A percentile compares a stretch with the other conserved stretches of the same genome.
Conservation (phyloP, 768 basidiomycete genomes). For the Pisolithus marmoratus region DNA sequence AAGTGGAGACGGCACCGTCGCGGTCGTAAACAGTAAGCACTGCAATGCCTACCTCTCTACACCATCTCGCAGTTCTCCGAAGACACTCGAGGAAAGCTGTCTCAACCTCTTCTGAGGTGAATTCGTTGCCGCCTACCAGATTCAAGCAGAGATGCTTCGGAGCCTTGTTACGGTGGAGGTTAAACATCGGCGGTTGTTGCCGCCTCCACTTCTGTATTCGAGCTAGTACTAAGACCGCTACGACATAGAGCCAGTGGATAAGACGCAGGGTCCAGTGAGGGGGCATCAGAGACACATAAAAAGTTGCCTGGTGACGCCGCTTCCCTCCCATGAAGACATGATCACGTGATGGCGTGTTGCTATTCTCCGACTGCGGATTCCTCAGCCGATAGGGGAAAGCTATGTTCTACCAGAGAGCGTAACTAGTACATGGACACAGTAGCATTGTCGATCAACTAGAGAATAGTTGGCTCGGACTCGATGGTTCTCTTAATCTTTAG, state of each 20-base stretch:
- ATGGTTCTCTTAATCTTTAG: constrained; percentile 85
- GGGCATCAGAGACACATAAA: constrained; percentile 25
- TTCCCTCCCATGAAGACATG: too few species aligned
- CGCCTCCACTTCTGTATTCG: constrained; percentile 35
- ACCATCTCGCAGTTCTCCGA: constrained; percentile 53
- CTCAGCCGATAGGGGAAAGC: too few species aligned
- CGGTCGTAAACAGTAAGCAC: constrained; percentile 70
- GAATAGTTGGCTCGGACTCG: constrained; percentile 46
- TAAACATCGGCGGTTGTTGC: constrained; percentile 42
- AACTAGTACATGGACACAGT: too few species aligned
- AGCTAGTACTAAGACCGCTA: constrained; percentile 36
- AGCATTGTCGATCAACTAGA: constrained; percentile 7
- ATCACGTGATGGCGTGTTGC: background rate
- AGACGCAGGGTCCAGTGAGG: constrained; percentile 43
- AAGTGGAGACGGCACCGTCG: constrained; percentile 44
- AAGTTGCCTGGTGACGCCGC: background rate
- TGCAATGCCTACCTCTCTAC: constrained; percentile 52
- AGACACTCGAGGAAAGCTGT: constrained; percentile 48
- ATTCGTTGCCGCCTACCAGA: constrained; percentile 42
- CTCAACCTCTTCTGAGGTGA: constrained; percentile 32
- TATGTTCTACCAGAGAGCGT: too few species aligned
- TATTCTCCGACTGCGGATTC: background rate
- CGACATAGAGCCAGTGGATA: constrained; percentile 54
- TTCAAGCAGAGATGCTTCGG: constrained; percentile 66
- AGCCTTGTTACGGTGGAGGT: constrained; percentile 46